These are phyloP conservation scores for Coemansia nantahalensis DNA, from an alignment of 192 early-diverging fungal species.

Conservation along the genomic window DNA sequence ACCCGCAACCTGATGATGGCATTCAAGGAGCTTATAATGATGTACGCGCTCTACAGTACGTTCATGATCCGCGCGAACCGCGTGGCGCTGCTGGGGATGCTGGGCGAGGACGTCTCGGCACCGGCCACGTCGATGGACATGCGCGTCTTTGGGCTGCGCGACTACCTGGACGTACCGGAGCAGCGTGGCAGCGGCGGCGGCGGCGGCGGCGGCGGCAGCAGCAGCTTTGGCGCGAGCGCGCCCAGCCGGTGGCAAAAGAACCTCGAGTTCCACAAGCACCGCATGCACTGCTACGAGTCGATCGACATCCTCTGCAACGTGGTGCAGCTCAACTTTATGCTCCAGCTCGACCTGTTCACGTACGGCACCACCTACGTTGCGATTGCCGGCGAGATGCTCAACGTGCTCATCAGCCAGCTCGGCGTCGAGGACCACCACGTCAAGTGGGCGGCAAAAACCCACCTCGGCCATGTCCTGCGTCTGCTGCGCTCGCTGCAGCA, in stretches of 20 bases:
- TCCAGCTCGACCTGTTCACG: slow-evolving; percentile 42
- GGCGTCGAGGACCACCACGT: slow-evolving; percentile 23
- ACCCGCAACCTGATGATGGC: slow-evolving; percentile 37
- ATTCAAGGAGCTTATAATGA: slow-evolving; percentile 53
- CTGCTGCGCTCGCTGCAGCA: slow-evolving; percentile 43
- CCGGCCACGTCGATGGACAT: slow-evolving; percentile 47
- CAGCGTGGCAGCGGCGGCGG: slow-evolving; percentile 4
- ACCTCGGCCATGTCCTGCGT: slow-evolving; percentile 33
- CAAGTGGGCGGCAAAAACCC: slow-evolving; percentile 42
- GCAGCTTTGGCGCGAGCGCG: slow-evolving; percentile 9
- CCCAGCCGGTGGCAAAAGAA: slow-evolving; percentile 39
- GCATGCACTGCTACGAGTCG: slow-evolving; percentile 46
- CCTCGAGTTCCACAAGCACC: slow-evolving; percentile 38
- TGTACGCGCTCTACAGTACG: slow-evolving; percentile 36
- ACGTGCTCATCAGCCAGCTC: slow-evolving; percentile 38
- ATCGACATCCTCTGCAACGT: slow-evolving; percentile 42
- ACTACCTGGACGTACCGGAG: slow-evolving; percentile 36
- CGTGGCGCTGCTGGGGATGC: slow-evolving; percentile 41
- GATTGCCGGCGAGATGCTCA: slow-evolving; percentile 46
- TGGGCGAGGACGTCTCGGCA: slow-evolving; percentile 17
- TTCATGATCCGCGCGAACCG: slow-evolving; percentile 48
- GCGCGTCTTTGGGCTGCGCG: slow-evolving; percentile 41
- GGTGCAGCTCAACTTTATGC: slow-evolving; percentile 41
- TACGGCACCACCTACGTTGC: slow-evolving; percentile 46
- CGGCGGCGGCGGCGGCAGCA: slow-evolving; percentile 1